phyloP scores from a whole-genome alignment of 805 yeast species.

The Cyberlindnera suaveolens region DNA sequence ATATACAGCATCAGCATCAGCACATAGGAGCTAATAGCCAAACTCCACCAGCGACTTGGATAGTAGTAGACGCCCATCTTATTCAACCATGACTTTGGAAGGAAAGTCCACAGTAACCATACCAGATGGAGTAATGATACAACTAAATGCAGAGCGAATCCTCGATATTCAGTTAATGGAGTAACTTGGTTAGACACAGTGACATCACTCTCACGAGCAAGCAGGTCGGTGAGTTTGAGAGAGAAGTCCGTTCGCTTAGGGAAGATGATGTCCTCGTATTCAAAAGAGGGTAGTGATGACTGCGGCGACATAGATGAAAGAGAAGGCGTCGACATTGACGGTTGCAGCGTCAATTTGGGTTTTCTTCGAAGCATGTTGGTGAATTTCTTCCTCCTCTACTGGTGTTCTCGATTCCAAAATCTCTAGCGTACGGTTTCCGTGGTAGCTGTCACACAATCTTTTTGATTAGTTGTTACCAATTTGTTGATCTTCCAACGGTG shows the following conservation, averaged over 20 bases:
- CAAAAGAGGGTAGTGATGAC: slow-evolving; percentile 4
- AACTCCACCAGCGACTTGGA: slow-evolving; percentile 91
- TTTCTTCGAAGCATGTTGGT: background rate
- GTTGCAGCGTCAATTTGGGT: background rate
- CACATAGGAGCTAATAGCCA: slow-evolving; percentile 66
- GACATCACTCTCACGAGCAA: slow-evolving; percentile 63
- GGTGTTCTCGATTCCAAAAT: no score
- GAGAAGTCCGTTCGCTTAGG: slow-evolving; percentile 1
- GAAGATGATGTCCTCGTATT: slow-evolving; percentile 18
- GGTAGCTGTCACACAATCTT: no score
- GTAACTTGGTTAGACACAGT: slow-evolving; percentile 50
- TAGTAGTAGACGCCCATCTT: slow-evolving; percentile 56
- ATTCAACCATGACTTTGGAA: slow-evolving; percentile 56
- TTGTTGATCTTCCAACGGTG: no score
- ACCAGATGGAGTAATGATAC: slow-evolving; percentile 47
- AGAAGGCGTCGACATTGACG: slow-evolving; percentile 2
- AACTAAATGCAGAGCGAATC: slow-evolving; percentile 76
- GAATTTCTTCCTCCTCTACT: no score
- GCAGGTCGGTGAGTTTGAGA: slow-evolving; percentile 36
- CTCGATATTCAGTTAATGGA: slow-evolving; percentile 73
- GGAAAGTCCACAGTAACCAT: slow-evolving; percentile 69
- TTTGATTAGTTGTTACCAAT: no score
- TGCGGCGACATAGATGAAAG: background rate
- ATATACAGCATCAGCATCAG: slow-evolving; percentile 66
- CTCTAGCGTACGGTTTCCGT: no score